Evolutionary conservation across 176 grass and related monocot species (phyloP).

Genomic region (Secale cereale): DNA sequence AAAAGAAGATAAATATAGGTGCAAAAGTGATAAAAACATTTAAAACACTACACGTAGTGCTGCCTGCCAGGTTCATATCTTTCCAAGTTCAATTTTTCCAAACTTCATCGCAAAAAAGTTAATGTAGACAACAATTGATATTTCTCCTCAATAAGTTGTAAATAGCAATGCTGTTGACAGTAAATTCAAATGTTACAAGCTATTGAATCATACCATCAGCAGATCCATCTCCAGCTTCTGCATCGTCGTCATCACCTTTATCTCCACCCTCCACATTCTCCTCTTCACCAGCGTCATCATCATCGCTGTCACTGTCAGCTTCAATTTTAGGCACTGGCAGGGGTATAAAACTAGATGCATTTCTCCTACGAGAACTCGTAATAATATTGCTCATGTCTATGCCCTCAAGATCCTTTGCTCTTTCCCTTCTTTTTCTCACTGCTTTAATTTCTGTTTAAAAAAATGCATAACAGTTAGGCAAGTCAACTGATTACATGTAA

Average conservation of each 20-base stretch:
- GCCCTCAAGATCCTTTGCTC: slow-evolving; percentile 92
- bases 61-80: not conserved
- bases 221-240: slow-evolving; percentile 42
- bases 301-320: slow-evolving; percentile 28
- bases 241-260: slow-evolving; percentile 31
- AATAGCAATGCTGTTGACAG: not conserved
- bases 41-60: not conserved
- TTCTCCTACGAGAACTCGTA: slow-evolving; percentile 75
- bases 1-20: not conserved
- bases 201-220: slow-evolving; percentile 41
- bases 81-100: not conserved
- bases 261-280: slow-evolving; percentile 50
- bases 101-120: not conserved
- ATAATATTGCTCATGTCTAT: slow-evolving; percentile 97
- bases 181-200: not conserved
- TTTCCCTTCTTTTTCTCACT: slow-evolving; percentile 89
- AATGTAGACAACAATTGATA: not conserved
- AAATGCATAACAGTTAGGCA: slow-evolving; percentile 23
- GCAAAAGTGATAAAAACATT: not conserved
- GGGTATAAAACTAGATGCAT: slow-evolving; percentile 71
- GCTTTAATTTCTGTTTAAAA: slow-evolving; percentile 77
- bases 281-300: slow-evolving; percentile 25
- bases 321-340: slow-evolving; percentile 54
- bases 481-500: slow-evolving; percentile 10
- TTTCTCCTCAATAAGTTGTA: not conserved